Evolutionary conservation across 169 alveolate species (phyloP), one percentile per base, ranked within the genome.

Genomic region (Plasmodium berghei): DNA sequence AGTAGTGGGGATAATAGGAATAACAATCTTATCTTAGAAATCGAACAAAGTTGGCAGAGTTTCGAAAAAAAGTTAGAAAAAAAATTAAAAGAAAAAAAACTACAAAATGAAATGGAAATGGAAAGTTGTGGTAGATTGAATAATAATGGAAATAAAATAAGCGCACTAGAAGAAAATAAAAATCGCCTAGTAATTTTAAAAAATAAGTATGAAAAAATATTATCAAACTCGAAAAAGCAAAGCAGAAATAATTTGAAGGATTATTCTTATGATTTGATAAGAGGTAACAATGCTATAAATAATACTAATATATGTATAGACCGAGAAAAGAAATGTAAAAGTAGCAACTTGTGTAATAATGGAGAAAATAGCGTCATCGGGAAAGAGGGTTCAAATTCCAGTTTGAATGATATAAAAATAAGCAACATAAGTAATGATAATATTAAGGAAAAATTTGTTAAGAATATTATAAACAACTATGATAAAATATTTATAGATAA

Each of bases 91-190:
- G 20, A 42, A 62, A 63, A 66, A 58, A 69, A 61, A 62, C 8
- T 24, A 40, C 49, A 48, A 24, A 75, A 24, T 26, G 70, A 48
- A 16, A 59, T 22, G 14, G 10, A 56, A 20, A 46, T 40, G 28
- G 69, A 14, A 63, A 26, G 14, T 5, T 46, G 70, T 42, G 69
- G 52, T 18, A 20, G 20, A 10, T 42, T 40, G 34, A 55, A 22
- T 16, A 42, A 14, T 40, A 40, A 49, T 22, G 22, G 20, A n/a
- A 46, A 54, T 49, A 59, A 55, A 34, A 42, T 83, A 42, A 83
- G 90, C 34, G 90, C 90, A 54, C 20, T 83, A 48, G 90, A 83
- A 46, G 90, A 83, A 45, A 83, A 83, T 61, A 83, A 40, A 46
- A 83, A 67, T 28, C 67, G 69, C 34, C 24, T 83, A 26, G 90